phyloP scores from a whole-genome alignment of 2,329 filamentous ascomycete species.

The Colletotrichum endophyticum region DNA sequence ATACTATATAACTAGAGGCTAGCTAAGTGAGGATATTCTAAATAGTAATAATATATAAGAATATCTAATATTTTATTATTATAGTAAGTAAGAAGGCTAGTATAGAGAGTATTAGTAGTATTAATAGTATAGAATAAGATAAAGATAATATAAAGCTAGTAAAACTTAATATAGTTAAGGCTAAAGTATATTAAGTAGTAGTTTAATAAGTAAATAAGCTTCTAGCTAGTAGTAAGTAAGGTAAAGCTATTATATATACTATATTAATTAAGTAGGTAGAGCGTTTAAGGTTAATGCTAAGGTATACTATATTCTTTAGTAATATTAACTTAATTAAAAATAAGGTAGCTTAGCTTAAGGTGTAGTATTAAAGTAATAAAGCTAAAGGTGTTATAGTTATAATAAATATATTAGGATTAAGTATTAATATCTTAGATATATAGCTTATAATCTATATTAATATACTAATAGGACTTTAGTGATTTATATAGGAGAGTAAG shows the following conservation, averaged over 20 bases:
- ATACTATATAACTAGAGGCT: not conserved
- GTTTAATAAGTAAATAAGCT: not conserved
- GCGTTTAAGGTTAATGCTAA: not conserved
- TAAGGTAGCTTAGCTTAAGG: not conserved
- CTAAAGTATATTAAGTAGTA: no score
- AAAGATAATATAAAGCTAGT: not conserved
- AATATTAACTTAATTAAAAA: not conserved
- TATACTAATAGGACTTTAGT: not conserved
- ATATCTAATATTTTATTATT: not conserved
- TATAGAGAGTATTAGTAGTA: no score
- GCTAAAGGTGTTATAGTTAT: not conserved
- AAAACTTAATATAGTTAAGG: no score
- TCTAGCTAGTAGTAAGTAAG: not conserved
- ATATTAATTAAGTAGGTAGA: not conserved
- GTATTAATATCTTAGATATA: not conserved
- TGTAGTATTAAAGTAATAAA: not conserved
- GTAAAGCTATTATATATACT: not conserved
- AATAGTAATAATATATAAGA: not conserved
- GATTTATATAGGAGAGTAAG: not conserved
- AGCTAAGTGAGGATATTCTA: no score
- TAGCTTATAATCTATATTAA: not conserved
- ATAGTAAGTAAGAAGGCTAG: accelerated
- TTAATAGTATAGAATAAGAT: no score
- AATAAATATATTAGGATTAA: not conserved
- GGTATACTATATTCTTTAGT: not conserved